Evolutionary conservation across 495 filamentous ascomycete species (phyloP).

Genomic region (Lasiosphaeria ovina): DNA sequence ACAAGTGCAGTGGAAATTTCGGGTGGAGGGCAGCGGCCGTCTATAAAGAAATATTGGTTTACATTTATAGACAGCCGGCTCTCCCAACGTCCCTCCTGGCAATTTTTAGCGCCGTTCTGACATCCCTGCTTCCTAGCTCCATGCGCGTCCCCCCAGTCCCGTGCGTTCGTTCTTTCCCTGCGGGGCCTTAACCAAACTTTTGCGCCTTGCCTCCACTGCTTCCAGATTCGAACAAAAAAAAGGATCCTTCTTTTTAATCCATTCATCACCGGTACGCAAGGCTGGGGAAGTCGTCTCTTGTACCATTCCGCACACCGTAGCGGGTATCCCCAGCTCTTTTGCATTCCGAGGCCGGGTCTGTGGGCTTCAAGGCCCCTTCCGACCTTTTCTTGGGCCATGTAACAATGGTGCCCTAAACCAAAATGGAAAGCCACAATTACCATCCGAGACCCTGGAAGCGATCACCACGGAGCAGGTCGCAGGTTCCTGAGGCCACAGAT

Average conservation of each 20-base stretch:
- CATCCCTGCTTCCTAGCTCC: conserved; percentile 17
- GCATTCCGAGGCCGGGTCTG: too few relatives aligned
- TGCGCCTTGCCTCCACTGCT: conserved; percentile 6
- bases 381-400: too few relatives aligned
- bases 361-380: too few relatives aligned
- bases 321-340: too few relatives aligned
- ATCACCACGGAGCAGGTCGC: too few relatives aligned
- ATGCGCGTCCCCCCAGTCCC: conserved; percentile 19
- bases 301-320: too few relatives aligned
- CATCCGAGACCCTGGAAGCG: too few relatives aligned
- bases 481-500: too few relatives aligned
- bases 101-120: conserved; percentile 34
- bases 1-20: conserved; percentile 30
- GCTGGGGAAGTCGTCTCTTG: neutral
- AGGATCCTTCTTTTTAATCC: neutral
- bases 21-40: conserved; percentile 39
- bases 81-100: conserved; percentile 33
- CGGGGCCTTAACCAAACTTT: conserved; percentile 11
- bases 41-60: conserved; percentile 42
- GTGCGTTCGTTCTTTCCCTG: conserved; percentile 16
- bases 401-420: too few relatives aligned
- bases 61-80: conserved; percentile 41
- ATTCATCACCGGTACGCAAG: neutral
- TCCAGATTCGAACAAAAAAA: conserved; percentile 4
- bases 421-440: too few relatives aligned